Base-by-base conservation (phyloP, 2,329 filamentous ascomycete species). In the Penicillium sp. region DNA sequence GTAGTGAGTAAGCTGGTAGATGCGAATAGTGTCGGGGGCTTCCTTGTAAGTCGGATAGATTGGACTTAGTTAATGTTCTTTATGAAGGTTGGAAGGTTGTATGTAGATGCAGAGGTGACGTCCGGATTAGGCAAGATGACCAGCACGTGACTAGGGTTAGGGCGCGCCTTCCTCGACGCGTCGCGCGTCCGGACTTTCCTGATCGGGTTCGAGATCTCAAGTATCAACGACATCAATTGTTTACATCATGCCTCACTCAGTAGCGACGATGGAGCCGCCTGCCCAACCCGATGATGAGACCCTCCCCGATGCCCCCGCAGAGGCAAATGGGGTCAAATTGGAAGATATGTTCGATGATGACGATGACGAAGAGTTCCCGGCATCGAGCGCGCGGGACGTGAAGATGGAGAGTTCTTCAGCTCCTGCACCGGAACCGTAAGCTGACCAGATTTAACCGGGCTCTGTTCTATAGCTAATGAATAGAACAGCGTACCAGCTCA, bases 311-410 rank as follows among this genome's bases (percentile, higher is more conserved):
- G 73, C 71, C n/a, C 69, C 71, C 13, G 54, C 51, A 24, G 60
- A 62, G 24, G 61, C 61, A 49, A 64, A 63, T 42, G 57, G 72
- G 26, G 71, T 79, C 42, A 80, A 79, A 29, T 66, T 88, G 19
- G 84, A 87, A 60, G 82, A 85, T 53, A 76, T 88, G 52, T 87
- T 88, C 65, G 79, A 84, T 57, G 82, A 83, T 37, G 82, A 84
- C 48, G 83, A 86, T 49, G 80, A 82, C 48, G 74, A 79, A 35
- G 84, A 86, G 56, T 86, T 84, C 64, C 75, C 81, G 7, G 66
- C 72, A 5, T 85, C 83, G 5, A 84, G 80, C 60, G 79, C 78
- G n/a, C 74, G 78, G 22, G 74, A 75, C 35, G 68, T 75, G 27
- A 79, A 79, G 51, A 72, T 78, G 61, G 64, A 54, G 70, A 79